phyloP scores from a whole-genome alignment of 1,139 yeast species.

The Nakaseomyces delphensis region DNA sequence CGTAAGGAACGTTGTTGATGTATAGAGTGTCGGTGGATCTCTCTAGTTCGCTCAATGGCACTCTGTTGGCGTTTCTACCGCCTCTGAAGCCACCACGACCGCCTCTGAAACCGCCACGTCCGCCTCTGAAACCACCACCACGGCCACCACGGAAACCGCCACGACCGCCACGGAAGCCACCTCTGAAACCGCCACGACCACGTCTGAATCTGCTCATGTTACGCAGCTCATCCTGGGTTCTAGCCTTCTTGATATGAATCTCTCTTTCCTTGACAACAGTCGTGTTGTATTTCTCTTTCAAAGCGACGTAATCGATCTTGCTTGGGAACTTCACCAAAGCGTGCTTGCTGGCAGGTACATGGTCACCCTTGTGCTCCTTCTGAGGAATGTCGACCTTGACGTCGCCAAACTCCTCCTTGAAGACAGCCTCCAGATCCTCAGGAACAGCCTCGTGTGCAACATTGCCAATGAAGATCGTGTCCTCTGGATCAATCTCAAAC shows the following conservation, averaged over 20 bases:
- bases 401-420: conserved; percentile 22
- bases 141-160: conserved; percentile 15
- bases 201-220: conserved; percentile 13
- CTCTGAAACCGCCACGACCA: conserved; percentile 12
- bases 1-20: conserved; percentile 30
- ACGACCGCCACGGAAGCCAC: conserved; percentile 13
- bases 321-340: conserved; percentile 30
- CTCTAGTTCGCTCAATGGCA: conserved; percentile 30
- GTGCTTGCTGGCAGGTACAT: conserved; percentile 25
- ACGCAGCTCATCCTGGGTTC: conserved; percentile 23
- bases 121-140: conserved; percentile 14
- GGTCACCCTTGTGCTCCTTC: conserved; percentile 20
- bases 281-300: conserved; percentile 28
- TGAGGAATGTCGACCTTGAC: conserved; percentile 29
- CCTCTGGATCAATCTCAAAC: conserved; percentile 26
- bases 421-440: conserved; percentile 24
- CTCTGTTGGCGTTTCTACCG: conserved; percentile 21
- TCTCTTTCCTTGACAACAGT: conserved; percentile 27
- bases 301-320: conserved; percentile 26
- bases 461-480: conserved; percentile 30
- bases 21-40: conserved; percentile 30
- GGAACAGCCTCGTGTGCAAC: conserved; percentile 27
- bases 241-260: conserved; percentile 29
- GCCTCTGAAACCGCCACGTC: conserved; percentile 16
- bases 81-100: conserved; percentile 18